Conservation (phyloP, 1,284 basidiomycete genomes). For the Phlebopus sp. region DNA sequence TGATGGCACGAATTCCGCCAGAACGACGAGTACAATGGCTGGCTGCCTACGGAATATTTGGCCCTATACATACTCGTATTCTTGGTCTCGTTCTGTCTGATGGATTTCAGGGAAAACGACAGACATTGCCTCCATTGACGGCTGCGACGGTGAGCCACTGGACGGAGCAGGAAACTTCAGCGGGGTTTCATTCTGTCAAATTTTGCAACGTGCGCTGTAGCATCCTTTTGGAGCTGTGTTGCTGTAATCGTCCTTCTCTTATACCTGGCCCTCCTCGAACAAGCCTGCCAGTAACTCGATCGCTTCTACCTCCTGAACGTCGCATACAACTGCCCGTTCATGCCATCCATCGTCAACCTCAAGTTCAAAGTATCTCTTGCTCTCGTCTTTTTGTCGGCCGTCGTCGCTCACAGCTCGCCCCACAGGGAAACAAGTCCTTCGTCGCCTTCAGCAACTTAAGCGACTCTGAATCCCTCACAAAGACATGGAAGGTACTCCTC, state of each 20-base stretch:
- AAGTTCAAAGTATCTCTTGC: constrained; percentile 69
- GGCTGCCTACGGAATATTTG: too few species aligned
- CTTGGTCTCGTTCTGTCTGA: too few species aligned
- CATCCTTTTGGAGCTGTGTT: constrained; percentile 9
- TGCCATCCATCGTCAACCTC: constrained; percentile 83
- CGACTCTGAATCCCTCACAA: constrained; percentile 77
- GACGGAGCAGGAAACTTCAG: constrained; percentile 31
- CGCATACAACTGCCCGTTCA: constrained; percentile 28
- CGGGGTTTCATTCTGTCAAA: constrained; percentile 33
- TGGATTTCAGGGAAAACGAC: too few species aligned
- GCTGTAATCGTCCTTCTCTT: constrained; percentile 22
- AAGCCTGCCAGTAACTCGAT: constrained; percentile 16
- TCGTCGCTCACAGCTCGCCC: constrained; percentile 22
- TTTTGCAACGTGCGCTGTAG: constrained; percentile 26
- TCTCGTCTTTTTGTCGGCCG: constrained; percentile 1
- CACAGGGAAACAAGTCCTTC: constrained; percentile 84
- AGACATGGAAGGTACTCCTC: constrained; percentile 74
- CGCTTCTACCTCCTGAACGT: constrained; percentile 11
- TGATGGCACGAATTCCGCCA: constrained; percentile 1
- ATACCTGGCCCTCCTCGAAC: constrained; percentile 16
- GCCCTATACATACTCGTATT: too few species aligned
- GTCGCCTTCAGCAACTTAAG: constrained; percentile 82
- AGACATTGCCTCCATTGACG: background rate
- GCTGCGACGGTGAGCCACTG: constrained; percentile 6
- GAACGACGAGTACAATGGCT: constrained; percentile 6